These are phyloP conservation scores for Umbelopsis isabellina DNA, from an alignment of 192 early-diverging fungal genomes.

Conservation along the genomic window DNA sequence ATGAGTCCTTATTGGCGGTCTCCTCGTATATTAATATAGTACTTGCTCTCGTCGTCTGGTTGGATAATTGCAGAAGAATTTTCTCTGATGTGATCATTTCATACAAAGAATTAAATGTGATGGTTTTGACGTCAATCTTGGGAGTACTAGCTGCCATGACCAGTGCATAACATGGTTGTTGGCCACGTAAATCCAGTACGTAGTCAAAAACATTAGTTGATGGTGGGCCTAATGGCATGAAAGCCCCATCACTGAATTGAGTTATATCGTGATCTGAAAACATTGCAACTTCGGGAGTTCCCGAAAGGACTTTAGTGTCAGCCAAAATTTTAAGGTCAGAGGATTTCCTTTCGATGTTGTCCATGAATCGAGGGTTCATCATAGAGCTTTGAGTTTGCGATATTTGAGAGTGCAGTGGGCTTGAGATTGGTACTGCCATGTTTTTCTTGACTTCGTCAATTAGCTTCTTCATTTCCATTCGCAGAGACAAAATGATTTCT, in stretches of 20 bases:
- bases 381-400: not conserved
- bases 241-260: not conserved
- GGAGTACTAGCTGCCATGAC: not conserved
- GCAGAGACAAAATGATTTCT: not conserved
- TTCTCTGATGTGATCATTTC: slow-evolving; percentile 5
- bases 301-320: not conserved
- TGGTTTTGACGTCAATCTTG: not conserved
- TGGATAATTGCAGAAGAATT: slow-evolving; percentile 5
- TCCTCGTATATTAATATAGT: not conserved
- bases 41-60: not conserved
- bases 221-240: not conserved
- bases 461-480: slow-evolving; percentile 3
- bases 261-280: not conserved
- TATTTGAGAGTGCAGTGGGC: not conserved
- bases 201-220: not conserved
- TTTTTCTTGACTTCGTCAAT: not conserved
- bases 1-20: not conserved
- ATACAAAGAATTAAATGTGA: not conserved
- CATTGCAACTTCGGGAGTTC: not conserved
- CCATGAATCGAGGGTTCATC: not conserved
- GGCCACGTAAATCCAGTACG: not conserved
- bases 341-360: not conserved
- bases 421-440: not conserved
- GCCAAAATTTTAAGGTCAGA: not conserved
- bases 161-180: not conserved